These are phyloP conservation scores for Coelastrella sp. DNA, from an alignment of 139 green algal species.

Conservation along the genomic window DNA sequence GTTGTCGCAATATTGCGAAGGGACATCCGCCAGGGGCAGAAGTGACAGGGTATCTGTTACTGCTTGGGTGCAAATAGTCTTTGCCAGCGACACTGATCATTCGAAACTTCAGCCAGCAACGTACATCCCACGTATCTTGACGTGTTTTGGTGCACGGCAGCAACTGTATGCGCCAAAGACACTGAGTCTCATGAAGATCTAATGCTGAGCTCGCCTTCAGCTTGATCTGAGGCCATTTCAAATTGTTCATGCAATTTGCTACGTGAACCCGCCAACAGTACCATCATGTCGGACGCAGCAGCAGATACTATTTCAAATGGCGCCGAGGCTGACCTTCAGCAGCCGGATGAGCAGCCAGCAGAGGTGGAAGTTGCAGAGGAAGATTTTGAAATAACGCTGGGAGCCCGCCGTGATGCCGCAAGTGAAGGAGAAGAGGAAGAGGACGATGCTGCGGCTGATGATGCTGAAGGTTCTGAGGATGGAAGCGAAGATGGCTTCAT, in stretches of 20 bases:
- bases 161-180: too few relatives aligned
- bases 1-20: too few relatives aligned
- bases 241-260: too few relatives aligned
- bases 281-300: background rate
- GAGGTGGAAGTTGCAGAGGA: conserved; percentile 5
- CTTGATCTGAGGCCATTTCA: too few relatives aligned
- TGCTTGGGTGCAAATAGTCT: too few relatives aligned
- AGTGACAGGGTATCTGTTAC: conserved; percentile 6
- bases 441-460: background rate
- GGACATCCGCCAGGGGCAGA: background rate
- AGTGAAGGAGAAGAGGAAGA: conserved; percentile 31
- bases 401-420: conserved; percentile 12
- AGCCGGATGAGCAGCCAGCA: background rate
- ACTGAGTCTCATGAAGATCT: too few relatives aligned
- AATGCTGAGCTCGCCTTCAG: too few relatives aligned
- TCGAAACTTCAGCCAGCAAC: too few relatives aligned
- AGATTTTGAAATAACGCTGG: conserved; percentile 13
- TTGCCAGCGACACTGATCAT: too few relatives aligned
- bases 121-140: too few relatives aligned
- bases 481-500: background rate
- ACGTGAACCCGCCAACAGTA: too few relatives aligned
- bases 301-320: background rate
- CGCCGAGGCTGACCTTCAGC: background rate
- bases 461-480: background rate
- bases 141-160: too few relatives aligned